Base-by-base conservation (phyloP, 805 yeast genomes). In the Barnettozyma wickerhamii region DNA sequence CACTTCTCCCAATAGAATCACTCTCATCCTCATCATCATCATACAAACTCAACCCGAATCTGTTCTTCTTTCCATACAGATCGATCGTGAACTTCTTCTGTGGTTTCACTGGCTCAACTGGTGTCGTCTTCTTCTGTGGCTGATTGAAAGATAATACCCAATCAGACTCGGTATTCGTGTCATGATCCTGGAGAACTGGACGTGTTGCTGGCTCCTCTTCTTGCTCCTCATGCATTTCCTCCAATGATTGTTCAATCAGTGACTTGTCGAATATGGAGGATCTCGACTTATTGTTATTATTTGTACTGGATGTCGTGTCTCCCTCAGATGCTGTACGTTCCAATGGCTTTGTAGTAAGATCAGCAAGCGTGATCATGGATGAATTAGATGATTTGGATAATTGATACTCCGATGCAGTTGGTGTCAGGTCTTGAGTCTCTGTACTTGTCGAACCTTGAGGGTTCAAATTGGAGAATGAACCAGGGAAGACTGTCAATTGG, bases 11-110 rank as follows among this genome's bases (percentile, higher is more conserved):
- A 30, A 41, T 37, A 9, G 37, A 40, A 31, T 42, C 44, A 10
- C 38, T 38, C 3, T 45, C 45, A 10, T 47, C 51, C 12, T 46
- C 47, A 15, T 41, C 45, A 37, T 43, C 45, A 10, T 36, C 52
- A 33, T 56, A 56, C 7, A 55, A 27, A 26, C 42, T 49, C 35
- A 53, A 24, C 20, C 52, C 55, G 35, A 40, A 47, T 15, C 49
- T 50, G 33, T 56, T 55, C 42, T 51, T 53, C 37, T 51, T 50
- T 6, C 53, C 59, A 35, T 55, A 56, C 17, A 56, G 38, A 19
- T 56, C 58, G 37, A 56, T 55, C 45, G 50, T 56, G 42, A 47
- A 55, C 34, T 46, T 48, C 15, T 41, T 40, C 6, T 29, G 12
- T 10, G 29, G 10, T 13, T 24, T 10, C 5, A 33, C 19, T 10